Percentiles rank a stretch among this genome's conserved stretches.
Evolutionary conservation across 2,329 filamentous ascomycete genomes (phyloP).

Genomic region (Ceratocystis huliohia): DNA sequence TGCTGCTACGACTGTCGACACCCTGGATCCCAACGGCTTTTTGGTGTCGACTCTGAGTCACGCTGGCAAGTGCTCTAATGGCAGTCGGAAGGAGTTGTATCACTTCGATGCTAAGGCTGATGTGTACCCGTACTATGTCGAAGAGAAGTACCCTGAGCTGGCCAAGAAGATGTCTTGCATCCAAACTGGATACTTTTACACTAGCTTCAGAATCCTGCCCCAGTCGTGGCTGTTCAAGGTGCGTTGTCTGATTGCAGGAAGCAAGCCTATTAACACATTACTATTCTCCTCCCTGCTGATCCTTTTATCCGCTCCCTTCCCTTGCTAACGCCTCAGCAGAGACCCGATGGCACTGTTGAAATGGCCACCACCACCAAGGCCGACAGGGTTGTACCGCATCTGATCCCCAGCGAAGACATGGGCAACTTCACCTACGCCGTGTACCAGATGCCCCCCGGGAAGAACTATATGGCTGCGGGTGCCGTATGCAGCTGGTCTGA

Average conservation of each 20-base stretch:
- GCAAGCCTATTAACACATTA: background rate
- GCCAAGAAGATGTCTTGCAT: conserved; percentile 40
- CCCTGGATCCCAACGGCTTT: conserved; percentile 37
- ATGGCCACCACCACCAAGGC: conserved; percentile 37
- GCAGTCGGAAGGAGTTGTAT: conserved; percentile 37
- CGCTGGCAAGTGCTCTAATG: conserved; percentile 35
- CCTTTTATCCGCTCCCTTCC: background rate
- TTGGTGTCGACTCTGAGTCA: conserved; percentile 41
- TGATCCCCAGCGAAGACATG: conserved; percentile 36
- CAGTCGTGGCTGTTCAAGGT: conserved; percentile 37
- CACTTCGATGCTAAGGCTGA: conserved; percentile 43
- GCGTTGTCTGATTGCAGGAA: conserved; percentile 17
- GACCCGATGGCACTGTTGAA: conserved; percentile 32
- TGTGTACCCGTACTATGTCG: conserved; percentile 36
- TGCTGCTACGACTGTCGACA: conserved; percentile 32
- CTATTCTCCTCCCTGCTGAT: background rate
- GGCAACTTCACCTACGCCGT: conserved; percentile 39
- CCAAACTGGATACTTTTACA: conserved; percentile 38
- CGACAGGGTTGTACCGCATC: conserved; percentile 31
- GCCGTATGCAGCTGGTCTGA: conserved; percentile 36
- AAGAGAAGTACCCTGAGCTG: conserved; percentile 32
- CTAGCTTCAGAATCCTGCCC: conserved; percentile 36
- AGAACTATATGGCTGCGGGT: conserved; percentile 38
- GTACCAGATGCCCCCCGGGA: conserved; percentile 37
- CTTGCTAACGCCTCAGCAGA: background rate